Evolutionary conservation across 345 rosid species (phyloP).

Genomic region (Aquilaria sinensis): DNA sequence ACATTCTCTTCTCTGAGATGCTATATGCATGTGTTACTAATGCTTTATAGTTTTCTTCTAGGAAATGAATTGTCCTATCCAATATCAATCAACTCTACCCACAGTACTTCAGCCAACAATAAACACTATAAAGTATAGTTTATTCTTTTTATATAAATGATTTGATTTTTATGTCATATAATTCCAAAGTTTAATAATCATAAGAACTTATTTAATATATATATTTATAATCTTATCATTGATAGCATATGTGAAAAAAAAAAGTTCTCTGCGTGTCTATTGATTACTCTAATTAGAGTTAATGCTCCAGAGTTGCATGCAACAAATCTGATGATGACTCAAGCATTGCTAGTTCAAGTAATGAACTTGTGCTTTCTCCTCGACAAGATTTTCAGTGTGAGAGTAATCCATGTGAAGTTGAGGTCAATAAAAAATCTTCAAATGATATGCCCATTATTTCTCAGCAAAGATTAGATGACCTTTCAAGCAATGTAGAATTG

Average conservation of each 20-base stretch:
- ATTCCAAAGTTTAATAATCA: background rate
- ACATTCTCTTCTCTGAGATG: background rate
- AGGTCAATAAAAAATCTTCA: conserved; percentile 31
- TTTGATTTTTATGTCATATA: background rate
- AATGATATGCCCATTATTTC: conserved; percentile 27
- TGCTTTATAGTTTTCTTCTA: conserved; percentile 26
- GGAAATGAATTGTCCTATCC: conserved; percentile 40
- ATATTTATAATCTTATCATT: too few relatives aligned
- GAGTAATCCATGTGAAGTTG: conserved; percentile 34
- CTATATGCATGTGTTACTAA: conserved; percentile 13
- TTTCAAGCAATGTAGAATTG: conserved; percentile 23
- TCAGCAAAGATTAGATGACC: conserved; percentile 37
- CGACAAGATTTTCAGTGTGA: conserved; percentile 30
- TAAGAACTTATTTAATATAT: too few relatives aligned
- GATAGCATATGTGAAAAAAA: too few relatives aligned
- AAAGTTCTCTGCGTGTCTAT: too few relatives aligned
- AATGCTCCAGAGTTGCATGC: conserved; percentile 27
- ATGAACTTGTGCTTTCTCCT: conserved; percentile 38
- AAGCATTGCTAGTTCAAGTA: conserved; percentile 42
- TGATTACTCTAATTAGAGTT: background rate
- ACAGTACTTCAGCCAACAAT: conserved; percentile 29
- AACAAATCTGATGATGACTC: conserved; percentile 79
- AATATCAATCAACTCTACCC: conserved; percentile 26
- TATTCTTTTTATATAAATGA: conserved; percentile 11
- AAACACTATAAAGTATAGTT: conserved; percentile 40